Conservation (phyloP, 116 monocot genomes). For the Dioscorea cayenensis region DNA sequence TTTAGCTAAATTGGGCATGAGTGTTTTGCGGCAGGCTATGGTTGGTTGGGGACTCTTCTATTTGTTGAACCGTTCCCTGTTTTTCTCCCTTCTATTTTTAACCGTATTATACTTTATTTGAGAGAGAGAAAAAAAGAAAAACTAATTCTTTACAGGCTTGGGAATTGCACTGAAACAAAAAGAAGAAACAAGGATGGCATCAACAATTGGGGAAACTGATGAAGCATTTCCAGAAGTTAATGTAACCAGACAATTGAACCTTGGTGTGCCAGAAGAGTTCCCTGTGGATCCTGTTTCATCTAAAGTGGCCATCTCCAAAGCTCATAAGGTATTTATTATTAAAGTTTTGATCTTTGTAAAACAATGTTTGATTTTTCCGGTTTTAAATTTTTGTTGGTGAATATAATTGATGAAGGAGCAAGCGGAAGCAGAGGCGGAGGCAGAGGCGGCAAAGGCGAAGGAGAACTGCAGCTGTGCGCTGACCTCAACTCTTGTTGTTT, state of each 20-base stretch:
- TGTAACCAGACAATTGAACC: conserved; percentile 20
- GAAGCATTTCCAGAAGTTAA: conserved; percentile 14
- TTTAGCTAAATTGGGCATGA: too few species aligned
- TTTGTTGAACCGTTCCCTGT: too few species aligned
- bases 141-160: too few species aligned
- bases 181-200: neutral
- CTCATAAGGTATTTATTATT: conserved; percentile 11
- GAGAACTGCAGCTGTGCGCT: conserved; percentile 4
- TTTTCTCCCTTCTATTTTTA: too few species aligned
- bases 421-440: conserved; percentile 6
- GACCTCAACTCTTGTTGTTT: conserved; percentile 15
- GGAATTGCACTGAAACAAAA: neutral
- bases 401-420: conserved; percentile 4
- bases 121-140: too few species aligned
- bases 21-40: too few species aligned
- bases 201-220: neutral
- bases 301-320: conserved; percentile 15
- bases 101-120: too few species aligned
- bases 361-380: neutral
- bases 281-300: conserved; percentile 32
- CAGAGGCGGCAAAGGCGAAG: conserved; percentile 1
- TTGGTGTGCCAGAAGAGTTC: conserved; percentile 21
- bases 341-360: neutral
- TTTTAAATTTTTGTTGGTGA: neutral
- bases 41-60: too few species aligned